Evolutionary conservation across 805 yeast genomes (phyloP).

Genomic region (Kuraishia floccosa): DNA sequence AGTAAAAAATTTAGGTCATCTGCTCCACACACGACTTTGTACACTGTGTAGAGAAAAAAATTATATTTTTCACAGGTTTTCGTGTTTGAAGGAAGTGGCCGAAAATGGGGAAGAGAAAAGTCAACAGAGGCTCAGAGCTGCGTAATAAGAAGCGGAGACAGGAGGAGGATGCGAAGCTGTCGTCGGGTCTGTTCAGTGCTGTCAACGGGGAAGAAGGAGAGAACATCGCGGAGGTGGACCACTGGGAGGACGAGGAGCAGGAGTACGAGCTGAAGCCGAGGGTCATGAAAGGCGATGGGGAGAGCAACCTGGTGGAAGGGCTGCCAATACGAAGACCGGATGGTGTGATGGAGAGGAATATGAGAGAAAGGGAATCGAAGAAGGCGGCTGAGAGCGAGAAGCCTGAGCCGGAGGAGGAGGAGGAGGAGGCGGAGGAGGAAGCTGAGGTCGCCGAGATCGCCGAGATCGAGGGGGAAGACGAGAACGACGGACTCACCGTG

Average conservation of each 20-base stretch:
- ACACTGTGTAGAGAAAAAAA: too few species aligned
- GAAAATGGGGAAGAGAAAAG: constrained; percentile 29
- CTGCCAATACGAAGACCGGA: constrained; percentile 69
- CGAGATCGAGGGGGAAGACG: constrained; percentile 16
- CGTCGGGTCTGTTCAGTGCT: constrained; percentile 21
- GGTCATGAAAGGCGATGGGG: constrained; percentile 27
- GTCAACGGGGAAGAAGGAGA: constrained; percentile 6
- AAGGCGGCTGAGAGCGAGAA: constrained; percentile 7
- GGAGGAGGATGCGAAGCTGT: constrained; percentile 28
- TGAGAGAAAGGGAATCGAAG: constrained; percentile 9
- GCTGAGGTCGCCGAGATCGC: constrained; percentile 9
- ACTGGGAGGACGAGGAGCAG: constrained; percentile 68
- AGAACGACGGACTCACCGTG: constrained; percentile 33
- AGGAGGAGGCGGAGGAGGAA: constrained; percentile 7
- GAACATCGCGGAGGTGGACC: constrained; percentile 13
- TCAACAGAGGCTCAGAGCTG: constrained; percentile 20
- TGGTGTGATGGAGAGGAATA: constrained; percentile 65
- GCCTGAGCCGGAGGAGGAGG: constrained; percentile 6
- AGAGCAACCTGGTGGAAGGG: constrained; percentile 42
- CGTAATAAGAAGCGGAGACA: constrained; percentile 24
- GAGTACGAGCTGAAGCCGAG: constrained; percentile 74
- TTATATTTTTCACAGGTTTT: too few species aligned
- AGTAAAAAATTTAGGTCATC: too few species aligned
- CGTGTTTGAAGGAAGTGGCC: too few species aligned
- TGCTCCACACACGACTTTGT: too few species aligned